phyloP scores from a whole-genome alignment of 306 rosid species.

The Glycine soja region DNA sequence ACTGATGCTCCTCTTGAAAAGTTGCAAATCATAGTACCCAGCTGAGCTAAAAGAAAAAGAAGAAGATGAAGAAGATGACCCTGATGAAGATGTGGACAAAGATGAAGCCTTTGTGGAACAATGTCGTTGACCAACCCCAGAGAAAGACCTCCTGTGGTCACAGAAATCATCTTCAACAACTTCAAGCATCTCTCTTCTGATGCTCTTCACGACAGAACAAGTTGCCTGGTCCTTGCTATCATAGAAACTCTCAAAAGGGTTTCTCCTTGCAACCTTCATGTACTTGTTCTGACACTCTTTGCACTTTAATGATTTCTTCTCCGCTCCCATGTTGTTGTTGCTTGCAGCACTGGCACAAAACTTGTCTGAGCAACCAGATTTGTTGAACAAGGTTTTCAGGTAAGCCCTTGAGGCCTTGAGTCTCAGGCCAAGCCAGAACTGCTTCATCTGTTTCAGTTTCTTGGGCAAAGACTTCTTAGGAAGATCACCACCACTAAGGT shows the following conservation, averaged over 20 bases:
- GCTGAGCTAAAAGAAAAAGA: slow-evolving; percentile 82
- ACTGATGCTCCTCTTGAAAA: slow-evolving; percentile 75
- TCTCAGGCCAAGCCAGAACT: slow-evolving; percentile 61
- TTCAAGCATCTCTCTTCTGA: slow-evolving; percentile 60
- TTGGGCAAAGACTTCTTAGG: slow-evolving; percentile 70
- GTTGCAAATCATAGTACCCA: slow-evolving; percentile 63
- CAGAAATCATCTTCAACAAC: slow-evolving; percentile 51
- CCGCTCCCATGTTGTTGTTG: slow-evolving; percentile 45
- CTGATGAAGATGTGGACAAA: slow-evolving; percentile 76
- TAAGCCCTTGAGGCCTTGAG: slow-evolving; percentile 76
- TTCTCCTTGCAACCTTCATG: slow-evolving; percentile 55
- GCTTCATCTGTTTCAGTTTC: slow-evolving; percentile 75
- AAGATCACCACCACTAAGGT: slow-evolving; percentile 45
- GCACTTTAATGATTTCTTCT: slow-evolving; percentile 42
- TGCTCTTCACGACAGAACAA: slow-evolving; percentile 53
- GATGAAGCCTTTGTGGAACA: slow-evolving; percentile 53
- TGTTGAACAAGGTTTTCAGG: slow-evolving; percentile 71
- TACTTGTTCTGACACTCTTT: slow-evolving; percentile 50
- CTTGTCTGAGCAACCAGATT: slow-evolving; percentile 70
- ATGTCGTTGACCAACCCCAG: slow-evolving; percentile 76
- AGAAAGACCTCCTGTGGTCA: slow-evolving; percentile 76
- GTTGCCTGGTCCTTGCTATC: slow-evolving; percentile 49
- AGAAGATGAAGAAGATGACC: slow-evolving; percentile 76
- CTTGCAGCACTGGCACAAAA: slow-evolving; percentile 56
- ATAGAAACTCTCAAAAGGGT: slow-evolving; percentile 59